Percentiles rank a stretch among this genome's conserved stretches.
phyloP scores from a whole-genome alignment of 2,329 filamentous ascomycete genomes.

The Cadophora sp. region DNA sequence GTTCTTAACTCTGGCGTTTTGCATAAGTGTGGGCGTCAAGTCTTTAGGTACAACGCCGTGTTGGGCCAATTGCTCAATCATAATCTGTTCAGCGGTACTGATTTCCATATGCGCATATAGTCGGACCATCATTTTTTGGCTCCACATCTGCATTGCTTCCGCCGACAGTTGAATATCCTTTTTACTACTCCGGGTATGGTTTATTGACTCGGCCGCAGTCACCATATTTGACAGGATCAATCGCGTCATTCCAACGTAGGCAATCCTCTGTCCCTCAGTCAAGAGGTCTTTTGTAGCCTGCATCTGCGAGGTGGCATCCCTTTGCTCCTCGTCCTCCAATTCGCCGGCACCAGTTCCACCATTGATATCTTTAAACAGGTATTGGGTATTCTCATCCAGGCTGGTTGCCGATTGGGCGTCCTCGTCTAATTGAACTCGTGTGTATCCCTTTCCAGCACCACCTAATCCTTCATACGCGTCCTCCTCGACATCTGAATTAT shows the following conservation, averaged over 20 bases:
- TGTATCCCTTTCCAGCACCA: conserved; percentile 94
- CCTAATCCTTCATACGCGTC: conserved; percentile 80
- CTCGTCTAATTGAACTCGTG: conserved; percentile 91
- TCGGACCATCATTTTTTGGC: conserved; percentile 97
- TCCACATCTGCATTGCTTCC: conserved; percentile 92
- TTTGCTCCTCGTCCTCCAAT: conserved; percentile 76
- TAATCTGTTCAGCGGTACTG: conserved; percentile 87
- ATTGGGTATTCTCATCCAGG: conserved; percentile 96
- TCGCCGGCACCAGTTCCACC: conserved; percentile 64
- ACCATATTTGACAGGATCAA: conserved; percentile 82
- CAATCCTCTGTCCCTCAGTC: conserved; percentile 93
- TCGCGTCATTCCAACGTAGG: conserved; percentile 90
- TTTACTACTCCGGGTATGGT: conserved; percentile 66
- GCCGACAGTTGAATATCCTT: conserved; percentile 73
- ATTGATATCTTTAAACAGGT: conserved; percentile 82
- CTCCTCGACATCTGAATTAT: conserved; percentile 69
- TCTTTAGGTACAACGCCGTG: conserved; percentile 89
- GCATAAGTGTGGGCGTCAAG: conserved; percentile 84
- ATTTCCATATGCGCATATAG: conserved; percentile 98
- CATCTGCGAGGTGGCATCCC: conserved; percentile 88
- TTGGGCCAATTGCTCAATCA: conserved; percentile 96
- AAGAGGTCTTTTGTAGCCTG: conserved; percentile 94
- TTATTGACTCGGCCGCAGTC: conserved; percentile 68
- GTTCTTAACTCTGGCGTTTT: conserved; percentile 91
- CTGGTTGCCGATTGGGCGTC: conserved; percentile 93